Evolutionary conservation across 1,284 basidiomycete species (phyloP).

Genomic region (Ganoderma sinense): DNA sequence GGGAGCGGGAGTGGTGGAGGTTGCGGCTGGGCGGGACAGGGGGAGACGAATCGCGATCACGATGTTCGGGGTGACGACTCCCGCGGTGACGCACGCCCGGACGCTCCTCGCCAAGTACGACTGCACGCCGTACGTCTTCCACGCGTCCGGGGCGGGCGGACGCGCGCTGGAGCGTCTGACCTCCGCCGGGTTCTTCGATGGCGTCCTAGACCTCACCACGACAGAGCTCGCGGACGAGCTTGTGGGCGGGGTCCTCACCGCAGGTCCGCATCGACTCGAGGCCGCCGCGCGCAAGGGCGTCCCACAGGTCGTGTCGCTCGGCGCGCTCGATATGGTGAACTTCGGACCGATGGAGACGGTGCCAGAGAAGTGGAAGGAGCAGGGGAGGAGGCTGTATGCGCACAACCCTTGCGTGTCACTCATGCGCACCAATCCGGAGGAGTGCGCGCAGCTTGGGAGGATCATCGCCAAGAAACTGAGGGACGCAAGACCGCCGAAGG

Average conservation of each 20-base stretch:
- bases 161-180: slow-evolving; percentile 33
- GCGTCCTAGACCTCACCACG: slow-evolving; percentile 36
- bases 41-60: slow-evolving; percentile 34
- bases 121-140: slow-evolving; percentile 36
- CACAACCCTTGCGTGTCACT: slow-evolving; percentile 33
- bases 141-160: slow-evolving; percentile 34
- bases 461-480: slow-evolving; percentile 29
- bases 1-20: neutral
- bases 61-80: slow-evolving; percentile 38
- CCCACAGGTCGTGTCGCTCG: slow-evolving; percentile 36
- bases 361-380: slow-evolving; percentile 24
- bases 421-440: slow-evolving; percentile 32
- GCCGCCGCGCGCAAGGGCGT: slow-evolving; percentile 28
- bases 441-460: slow-evolving; percentile 29
- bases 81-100: slow-evolving; percentile 35
- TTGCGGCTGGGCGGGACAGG: neutral
- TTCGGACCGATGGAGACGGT: slow-evolving; percentile 33
- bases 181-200: slow-evolving; percentile 30
- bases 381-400: slow-evolving; percentile 24
- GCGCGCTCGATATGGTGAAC: slow-evolving; percentile 36
- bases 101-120: slow-evolving; percentile 28
- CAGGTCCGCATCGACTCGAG: slow-evolving; percentile 33
- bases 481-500: slow-evolving; percentile 15
- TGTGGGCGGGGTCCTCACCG: slow-evolving; percentile 34
- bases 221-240: slow-evolving; percentile 37